A percentile compares a stretch with the other conserved stretches of the same genome.
These are phyloP conservation scores for Acarospora socialis DNA, from an alignment of 2,329 filamentous ascomycete genomes.

Conservation along the genomic window DNA sequence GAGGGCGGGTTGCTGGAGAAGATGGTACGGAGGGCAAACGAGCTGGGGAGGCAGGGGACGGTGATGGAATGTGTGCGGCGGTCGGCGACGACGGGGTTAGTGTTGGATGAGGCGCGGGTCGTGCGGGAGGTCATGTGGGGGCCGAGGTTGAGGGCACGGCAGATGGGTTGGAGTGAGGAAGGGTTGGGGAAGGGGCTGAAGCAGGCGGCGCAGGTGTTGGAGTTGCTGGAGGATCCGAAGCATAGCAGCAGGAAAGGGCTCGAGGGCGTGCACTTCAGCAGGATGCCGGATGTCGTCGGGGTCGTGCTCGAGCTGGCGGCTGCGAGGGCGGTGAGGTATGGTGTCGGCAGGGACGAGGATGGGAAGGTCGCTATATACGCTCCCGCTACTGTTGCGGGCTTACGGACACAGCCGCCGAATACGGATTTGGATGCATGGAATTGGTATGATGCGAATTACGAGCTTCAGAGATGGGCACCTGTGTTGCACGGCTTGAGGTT, in stretches of 20 bases:
- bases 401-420: too few species aligned
- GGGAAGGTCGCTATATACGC: conserved; percentile 26
- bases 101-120: conserved; percentile 20
- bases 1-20: conserved; percentile 17
- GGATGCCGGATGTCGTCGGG: conserved; percentile 20
- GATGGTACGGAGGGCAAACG: conserved; percentile 20
- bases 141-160: conserved; percentile 22
- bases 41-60: conserved; percentile 18
- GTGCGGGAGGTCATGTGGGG: conserved; percentile 22
- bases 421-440: conserved; percentile 4
- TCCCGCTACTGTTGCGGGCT: conserved; percentile 22
- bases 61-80: conserved; percentile 21
- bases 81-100: conserved; percentile 21
- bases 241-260: conserved; percentile 21
- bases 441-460: conserved; percentile 12
- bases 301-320: conserved; percentile 29
- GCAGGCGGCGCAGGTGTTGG: conserved; percentile 25
- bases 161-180: conserved; percentile 17
- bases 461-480: conserved; percentile 21
- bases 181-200: conserved; percentile 25
- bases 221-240: conserved; percentile 27
- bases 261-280: conserved; percentile 18
- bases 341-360: conserved; percentile 22
- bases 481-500: conserved; percentile 32
- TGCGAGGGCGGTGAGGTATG: conserved; percentile 24